Evolutionary conservation across 192 early-diverging fungal genomes (phyloP).

Genomic region (Coemansia sp.): DNA sequence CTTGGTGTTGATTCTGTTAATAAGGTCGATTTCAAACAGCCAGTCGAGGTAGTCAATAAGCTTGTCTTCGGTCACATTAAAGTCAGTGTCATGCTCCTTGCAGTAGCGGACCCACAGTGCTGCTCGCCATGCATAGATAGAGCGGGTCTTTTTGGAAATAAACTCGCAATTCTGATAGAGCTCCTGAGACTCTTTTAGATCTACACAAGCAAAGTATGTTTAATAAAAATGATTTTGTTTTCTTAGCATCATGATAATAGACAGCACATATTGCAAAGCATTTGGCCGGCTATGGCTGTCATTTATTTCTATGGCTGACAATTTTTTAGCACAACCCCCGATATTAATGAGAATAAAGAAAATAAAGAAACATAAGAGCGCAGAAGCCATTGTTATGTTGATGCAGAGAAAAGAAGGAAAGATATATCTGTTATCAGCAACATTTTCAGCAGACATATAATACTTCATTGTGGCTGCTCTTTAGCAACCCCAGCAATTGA

Average conservation of each 20-base stretch:
- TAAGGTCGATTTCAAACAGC: slow-evolving; percentile 52
- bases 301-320: background rate
- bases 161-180: slow-evolving; percentile 49
- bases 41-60: slow-evolving; percentile 52
- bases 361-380: background rate
- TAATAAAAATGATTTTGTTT: background rate
- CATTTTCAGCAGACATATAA: background rate
- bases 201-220: slow-evolving; percentile 17
- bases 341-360: background rate
- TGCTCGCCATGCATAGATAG: slow-evolving; percentile 52
- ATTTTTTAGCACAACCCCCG: background rate
- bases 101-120: slow-evolving; percentile 55
- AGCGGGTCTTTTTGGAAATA: slow-evolving; percentile 55
- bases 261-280: background rate
- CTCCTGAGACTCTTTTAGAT: slow-evolving; percentile 54
- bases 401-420: background rate
- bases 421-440: background rate
- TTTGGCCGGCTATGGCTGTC: background rate
- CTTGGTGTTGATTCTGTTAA: slow-evolving; percentile 56
- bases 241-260: background rate
- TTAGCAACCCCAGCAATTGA: slow-evolving; percentile 1
- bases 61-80: slow-evolving; percentile 48
- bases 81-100: slow-evolving; percentile 38
- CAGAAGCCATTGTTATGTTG: background rate
- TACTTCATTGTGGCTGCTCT: background rate